These are phyloP conservation scores for Dimocarpus longan DNA, from an alignment of 345 rosid species.

Conservation along the genomic window DNA sequence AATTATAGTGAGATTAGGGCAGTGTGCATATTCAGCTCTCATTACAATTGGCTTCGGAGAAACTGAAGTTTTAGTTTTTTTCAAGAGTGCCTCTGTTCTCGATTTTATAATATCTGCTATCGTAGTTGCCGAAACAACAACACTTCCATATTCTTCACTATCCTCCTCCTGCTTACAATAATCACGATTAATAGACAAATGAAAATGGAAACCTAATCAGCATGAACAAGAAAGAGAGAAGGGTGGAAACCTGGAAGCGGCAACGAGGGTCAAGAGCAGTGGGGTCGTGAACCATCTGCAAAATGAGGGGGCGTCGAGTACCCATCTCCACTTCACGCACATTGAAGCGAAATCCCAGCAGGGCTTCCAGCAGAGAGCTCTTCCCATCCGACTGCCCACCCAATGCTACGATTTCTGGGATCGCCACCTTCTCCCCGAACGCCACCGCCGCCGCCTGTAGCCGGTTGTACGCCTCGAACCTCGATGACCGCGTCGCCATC, in stretches of 20 bases:
- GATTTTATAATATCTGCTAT: conserved; percentile 84
- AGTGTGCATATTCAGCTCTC: conserved; percentile 98
- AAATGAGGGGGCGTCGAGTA: conserved; percentile 87
- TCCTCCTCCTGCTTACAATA: conserved; percentile 68
- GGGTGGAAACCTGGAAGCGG: conserved; percentile 65
- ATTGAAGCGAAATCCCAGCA: conserved; percentile 90
- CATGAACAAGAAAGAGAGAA: background rate
- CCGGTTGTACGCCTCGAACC: conserved; percentile 97
- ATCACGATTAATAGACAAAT: too few species aligned
- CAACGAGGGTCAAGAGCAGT: conserved; percentile 89
- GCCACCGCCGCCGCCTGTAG: conserved; percentile 95
- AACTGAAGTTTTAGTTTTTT: conserved; percentile 77
- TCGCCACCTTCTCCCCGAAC: conserved; percentile 95
- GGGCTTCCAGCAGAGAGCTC: conserved; percentile 95
- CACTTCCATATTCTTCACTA: conserved; percentile 88
- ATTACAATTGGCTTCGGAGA: conserved; percentile 92
- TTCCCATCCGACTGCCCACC: conserved; percentile 98
- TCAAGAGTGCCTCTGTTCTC: conserved; percentile 74
- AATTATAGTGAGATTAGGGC: conserved; percentile 91
- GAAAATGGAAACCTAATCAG: background rate
- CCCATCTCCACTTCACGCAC: conserved; percentile 99
- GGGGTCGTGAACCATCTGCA: conserved; percentile 94
- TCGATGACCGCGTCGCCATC: conserved; percentile 41
- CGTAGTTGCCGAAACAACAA: conserved; percentile 63
- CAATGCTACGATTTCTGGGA: conserved; percentile 92